A percentile compares a stretch with the other conserved stretches of the same genome.
phyloP scores from a whole-genome alignment of 805 yeast species.

The Clavispora vitiphila region DNA sequence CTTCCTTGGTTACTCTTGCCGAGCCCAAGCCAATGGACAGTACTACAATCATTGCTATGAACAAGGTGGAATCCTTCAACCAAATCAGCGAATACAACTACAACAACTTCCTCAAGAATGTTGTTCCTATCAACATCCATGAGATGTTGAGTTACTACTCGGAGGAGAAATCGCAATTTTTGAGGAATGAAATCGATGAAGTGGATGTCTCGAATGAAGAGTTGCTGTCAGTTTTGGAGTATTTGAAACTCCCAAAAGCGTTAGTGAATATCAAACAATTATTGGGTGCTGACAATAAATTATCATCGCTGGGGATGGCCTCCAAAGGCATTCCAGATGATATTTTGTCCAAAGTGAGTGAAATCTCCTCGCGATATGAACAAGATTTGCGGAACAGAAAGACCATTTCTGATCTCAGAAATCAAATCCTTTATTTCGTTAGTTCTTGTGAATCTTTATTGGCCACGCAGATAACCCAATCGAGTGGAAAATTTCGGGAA shows the following conservation, averaged over 20 bases:
- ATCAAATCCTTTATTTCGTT: slow-evolving; percentile 32
- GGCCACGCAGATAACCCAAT: slow-evolving; percentile 4
- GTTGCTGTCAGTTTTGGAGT: slow-evolving; percentile 72
- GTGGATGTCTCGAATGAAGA: slow-evolving; percentile 78
- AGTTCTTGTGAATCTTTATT: slow-evolving; percentile 26
- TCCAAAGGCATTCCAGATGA: slow-evolving; percentile 3
- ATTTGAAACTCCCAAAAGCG: slow-evolving; percentile 67
- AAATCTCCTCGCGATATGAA: slow-evolving; percentile 20
- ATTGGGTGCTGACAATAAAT: slow-evolving; percentile 12
- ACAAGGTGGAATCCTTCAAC: slow-evolving; percentile 39
- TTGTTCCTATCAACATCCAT: slow-evolving; percentile 82
- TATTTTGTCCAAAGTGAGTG: slow-evolving; percentile 11
- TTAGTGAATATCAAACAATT: slow-evolving; percentile 49
- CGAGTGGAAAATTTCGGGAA: slow-evolving; percentile 33
- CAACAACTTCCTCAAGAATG: slow-evolving; percentile 63
- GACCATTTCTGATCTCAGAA: slow-evolving; percentile 26
- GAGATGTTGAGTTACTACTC: slow-evolving; percentile 84
- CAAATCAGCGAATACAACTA: slow-evolving; percentile 34
- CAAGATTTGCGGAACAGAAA: slow-evolving; percentile 34
- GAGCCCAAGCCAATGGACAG: slow-evolving; percentile 68
- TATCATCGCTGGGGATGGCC: background rate
- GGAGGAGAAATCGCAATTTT: slow-evolving; percentile 76
- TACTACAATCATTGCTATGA: slow-evolving; percentile 54
- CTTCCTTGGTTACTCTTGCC: slow-evolving; percentile 54
- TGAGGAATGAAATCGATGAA: slow-evolving; percentile 69